Evolutionary conservation across 108 stramenopile genomes (phyloP), one percentile per base, ranked within the genome.

Genomic region (Cyclostephanos tholiformis): DNA sequence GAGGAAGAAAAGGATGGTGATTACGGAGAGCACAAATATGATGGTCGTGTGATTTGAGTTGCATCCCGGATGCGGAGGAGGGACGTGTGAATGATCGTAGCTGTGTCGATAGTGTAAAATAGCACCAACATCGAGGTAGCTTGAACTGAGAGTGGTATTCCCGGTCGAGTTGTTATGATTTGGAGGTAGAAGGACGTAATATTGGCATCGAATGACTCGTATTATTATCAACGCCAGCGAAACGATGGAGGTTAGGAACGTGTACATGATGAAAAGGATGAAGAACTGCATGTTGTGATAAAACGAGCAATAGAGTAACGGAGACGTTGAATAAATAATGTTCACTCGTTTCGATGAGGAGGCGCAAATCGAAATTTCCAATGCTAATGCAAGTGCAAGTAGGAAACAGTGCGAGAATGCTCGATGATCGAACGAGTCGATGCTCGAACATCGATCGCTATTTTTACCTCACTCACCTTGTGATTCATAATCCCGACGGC

Each of bases 401-500:
- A 32, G 2, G 32, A 32, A 32, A 32, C n/a, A n/a, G n/a, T 32
- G 32, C 32, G 32, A 32, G 32, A 32, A 32, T 32, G 32, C 32
- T 32, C 32, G 3, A 32, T 4, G 32, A 32, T 32, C 32, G 32
- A 32, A 32, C 32, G 11, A 41, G 41, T 41, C 41, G 41, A 41
- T 23, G 0, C 3, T 1, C 4, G 25, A 67, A 3, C 5, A 67
- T 2, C 7, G 9, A 22, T 1, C 5, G 27, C 13, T 57, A 3
- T 11, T 16, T 5, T n/a, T 16, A 6, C 44, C 25, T 4, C 13
- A 43, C 72, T 32, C 57, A 71, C 76, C 76, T 95, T 95, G 73
- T 95, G 93, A 74, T 95, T 95, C 69, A 88, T 64, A 4, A 94
- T 90, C 60, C 97, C 99, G n/a, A 99, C 87, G 55, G 97, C 96